Evolutionary conservation across 257 asterid genomes (phyloP).

Genomic region (Haberlea rhodopensis): DNA sequence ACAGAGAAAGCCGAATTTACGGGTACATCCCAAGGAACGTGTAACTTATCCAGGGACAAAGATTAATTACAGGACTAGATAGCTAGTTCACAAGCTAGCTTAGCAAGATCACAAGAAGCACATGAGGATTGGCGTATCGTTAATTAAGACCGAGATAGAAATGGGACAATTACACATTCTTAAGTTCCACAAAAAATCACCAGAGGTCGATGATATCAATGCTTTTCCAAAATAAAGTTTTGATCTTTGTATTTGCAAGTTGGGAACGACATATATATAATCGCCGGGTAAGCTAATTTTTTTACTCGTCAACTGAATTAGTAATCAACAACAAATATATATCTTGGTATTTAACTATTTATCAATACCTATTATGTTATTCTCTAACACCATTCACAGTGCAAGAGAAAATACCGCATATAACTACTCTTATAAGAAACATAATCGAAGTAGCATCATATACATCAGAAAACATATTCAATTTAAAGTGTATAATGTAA

Average conservation of each 20-base stretch:
- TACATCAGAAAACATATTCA: background rate
- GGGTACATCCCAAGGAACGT: too few species aligned
- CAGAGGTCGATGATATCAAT: too few species aligned
- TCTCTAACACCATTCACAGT: background rate
- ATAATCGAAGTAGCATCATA: background rate
- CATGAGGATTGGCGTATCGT: background rate
- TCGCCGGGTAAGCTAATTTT: background rate
- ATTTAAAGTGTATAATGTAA: background rate
- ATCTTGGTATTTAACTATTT: background rate
- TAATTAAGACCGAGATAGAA: too few species aligned
- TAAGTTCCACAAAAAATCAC: too few species aligned
- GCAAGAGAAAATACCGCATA: background rate
- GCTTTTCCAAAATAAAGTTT: background rate
- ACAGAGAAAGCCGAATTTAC: too few species aligned
- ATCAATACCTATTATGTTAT: conserved; percentile 9
- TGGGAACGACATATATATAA: background rate
- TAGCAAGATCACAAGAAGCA: too few species aligned
- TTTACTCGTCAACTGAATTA: conserved; percentile 4
- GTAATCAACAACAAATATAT: background rate
- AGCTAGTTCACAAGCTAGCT: too few species aligned
- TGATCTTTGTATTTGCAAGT: background rate
- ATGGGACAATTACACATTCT: too few species aligned
- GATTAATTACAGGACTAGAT: too few species aligned
- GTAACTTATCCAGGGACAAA: too few species aligned
- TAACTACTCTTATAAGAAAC: background rate